Percentiles rank a stretch among this genome's conserved stretches.
phyloP scores from a whole-genome alignment of 352 stramenopile species.

The Phytophthora sp. region DNA sequence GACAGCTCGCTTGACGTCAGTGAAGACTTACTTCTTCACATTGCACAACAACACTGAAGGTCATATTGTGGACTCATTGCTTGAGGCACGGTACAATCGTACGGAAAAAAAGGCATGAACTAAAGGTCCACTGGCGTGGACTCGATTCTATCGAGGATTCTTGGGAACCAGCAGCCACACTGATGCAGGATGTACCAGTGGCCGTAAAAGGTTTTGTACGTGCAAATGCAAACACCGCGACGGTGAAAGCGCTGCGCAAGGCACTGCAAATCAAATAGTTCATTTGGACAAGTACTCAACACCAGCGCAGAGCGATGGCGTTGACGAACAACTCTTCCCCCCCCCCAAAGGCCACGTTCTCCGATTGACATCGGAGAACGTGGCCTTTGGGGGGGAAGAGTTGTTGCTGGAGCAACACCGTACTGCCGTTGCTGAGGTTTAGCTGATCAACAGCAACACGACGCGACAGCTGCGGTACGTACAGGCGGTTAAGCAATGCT shows the following conservation, averaged over 20 bases:
- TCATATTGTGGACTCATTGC: constrained; percentile 5
- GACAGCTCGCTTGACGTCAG: not conserved
- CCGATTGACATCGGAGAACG: too few relatives aligned
- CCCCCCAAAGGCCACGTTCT: too few relatives aligned
- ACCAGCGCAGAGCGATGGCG: too few relatives aligned
- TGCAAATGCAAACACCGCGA: not conserved
- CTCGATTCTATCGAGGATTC: constrained; percentile 6
- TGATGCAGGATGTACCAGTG: constrained; percentile 18
- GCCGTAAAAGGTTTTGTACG: not conserved
- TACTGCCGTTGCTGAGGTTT: too few relatives aligned
- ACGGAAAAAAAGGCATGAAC: constrained; percentile 4
- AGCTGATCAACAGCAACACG: too few relatives aligned
- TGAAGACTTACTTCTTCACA: not conserved
- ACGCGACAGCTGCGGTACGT: too few relatives aligned
- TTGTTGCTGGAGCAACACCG: too few relatives aligned
- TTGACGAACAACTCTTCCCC: too few relatives aligned
- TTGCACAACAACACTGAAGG: constrained; percentile 10
- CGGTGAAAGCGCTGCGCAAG: not conserved
- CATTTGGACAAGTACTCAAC: too few relatives aligned
- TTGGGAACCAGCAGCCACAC: constrained; percentile 6
- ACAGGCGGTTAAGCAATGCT: too few relatives aligned
- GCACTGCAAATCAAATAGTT: not conserved
- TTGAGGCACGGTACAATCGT: not conserved
- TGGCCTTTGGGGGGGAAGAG: too few relatives aligned
- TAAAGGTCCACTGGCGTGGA: constrained; percentile 10